phyloP scores from a whole-genome alignment of 305 asterid species.

The Fraxinus nigra region DNA sequence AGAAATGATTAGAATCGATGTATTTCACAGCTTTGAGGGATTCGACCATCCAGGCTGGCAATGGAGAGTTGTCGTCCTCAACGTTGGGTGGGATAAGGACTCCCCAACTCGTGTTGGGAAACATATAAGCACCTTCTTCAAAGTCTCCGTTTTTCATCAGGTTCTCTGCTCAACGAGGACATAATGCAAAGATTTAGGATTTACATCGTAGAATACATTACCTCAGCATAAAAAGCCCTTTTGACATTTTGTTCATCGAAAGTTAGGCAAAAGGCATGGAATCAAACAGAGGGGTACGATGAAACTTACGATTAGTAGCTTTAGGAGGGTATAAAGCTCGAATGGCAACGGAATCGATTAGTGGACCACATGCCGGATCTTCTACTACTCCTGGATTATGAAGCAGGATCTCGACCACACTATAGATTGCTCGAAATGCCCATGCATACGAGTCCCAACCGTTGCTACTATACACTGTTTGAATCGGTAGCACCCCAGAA shows the following conservation, averaged over 20 bases:
- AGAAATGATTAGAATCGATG: conserved; percentile 79
- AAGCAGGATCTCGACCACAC: conserved; percentile 50
- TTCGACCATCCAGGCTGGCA: conserved; percentile 97
- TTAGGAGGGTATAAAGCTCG: conserved; percentile 77
- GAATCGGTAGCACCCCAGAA: conserved; percentile 76
- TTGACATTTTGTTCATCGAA: neutral
- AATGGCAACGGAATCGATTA: conserved; percentile 77
- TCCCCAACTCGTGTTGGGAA: conserved; percentile 91
- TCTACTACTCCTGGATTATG: conserved; percentile 93
- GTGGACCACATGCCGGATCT: conserved; percentile 99
- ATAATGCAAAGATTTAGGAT: neutral
- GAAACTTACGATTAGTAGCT: conserved; percentile 61
- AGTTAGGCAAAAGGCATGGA: neutral
- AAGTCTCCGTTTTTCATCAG: conserved; percentile 78
- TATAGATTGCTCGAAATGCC: conserved; percentile 57
- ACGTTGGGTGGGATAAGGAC: conserved; percentile 91
- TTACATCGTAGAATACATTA: neutral
- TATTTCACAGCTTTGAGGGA: conserved; percentile 90
- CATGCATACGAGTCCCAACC: conserved; percentile 98
- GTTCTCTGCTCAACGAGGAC: conserved; percentile 47
- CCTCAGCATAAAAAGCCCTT: neutral
- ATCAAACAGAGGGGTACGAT: neutral
- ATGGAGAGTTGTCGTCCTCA: conserved; percentile 87
- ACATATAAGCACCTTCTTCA: conserved; percentile 89
- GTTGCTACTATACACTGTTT: conserved; percentile 80